A percentile compares a stretch with the other conserved stretches of the same genome.
Evolutionary conservation across 169 alveolate species (phyloP).

Genomic region (Cardiosporidium cionae): DNA sequence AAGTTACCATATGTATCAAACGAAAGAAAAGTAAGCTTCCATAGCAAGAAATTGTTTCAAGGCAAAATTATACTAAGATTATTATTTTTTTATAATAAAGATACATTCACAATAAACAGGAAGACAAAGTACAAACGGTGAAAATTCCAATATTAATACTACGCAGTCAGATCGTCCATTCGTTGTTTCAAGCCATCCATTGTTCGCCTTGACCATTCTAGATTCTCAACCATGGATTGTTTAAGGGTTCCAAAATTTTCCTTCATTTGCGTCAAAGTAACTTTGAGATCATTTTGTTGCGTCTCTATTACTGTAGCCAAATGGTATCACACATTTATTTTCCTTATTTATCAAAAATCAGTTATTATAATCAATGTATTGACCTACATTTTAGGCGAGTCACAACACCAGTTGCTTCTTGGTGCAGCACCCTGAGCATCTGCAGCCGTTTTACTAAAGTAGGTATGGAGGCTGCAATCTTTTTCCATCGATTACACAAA

Average conservation of each 20-base stretch:
- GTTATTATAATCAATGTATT: background rate
- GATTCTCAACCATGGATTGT: background rate
- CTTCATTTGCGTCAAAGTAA: background rate
- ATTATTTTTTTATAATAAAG: no score
- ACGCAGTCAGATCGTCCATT: background rate
- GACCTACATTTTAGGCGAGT: constrained; percentile 27
- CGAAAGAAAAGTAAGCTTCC: no score
- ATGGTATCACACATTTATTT: no score
- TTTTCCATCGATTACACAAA: constrained; percentile 30
- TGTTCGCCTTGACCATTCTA: background rate
- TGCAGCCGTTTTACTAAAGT: constrained; percentile 18
- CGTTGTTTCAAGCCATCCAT: background rate
- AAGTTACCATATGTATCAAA: no score
- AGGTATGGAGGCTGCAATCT: constrained; percentile 25
- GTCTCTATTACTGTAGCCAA: background rate
- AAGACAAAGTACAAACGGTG: no score
- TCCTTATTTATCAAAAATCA: background rate
- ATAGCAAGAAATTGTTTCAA: no score
- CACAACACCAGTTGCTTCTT: constrained; percentile 32
- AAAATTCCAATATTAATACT: no score
- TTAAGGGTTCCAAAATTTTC: background rate
- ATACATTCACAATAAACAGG: no score
- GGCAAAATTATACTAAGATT: no score
- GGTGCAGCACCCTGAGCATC: constrained; percentile 25
- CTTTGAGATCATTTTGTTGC: background rate